A percentile compares a stretch with the other conserved stretches of the same genome.
Evolutionary conservation across 2,329 filamentous ascomycete species (phyloP).

Genomic region (Pseudogymnoascus sp.): DNA sequence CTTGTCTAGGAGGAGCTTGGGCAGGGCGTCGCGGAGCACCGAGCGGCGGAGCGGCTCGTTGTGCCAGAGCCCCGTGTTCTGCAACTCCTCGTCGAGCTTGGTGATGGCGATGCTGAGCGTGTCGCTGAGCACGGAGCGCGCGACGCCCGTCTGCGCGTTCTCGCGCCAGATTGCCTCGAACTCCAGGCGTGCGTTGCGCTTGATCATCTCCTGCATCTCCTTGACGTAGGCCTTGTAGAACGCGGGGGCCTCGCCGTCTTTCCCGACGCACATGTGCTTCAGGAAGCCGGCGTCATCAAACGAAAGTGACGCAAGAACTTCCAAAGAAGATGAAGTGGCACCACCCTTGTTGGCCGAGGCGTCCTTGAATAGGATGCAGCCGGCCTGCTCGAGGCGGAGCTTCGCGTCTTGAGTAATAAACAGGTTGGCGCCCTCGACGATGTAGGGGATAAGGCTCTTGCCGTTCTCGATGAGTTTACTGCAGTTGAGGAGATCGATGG

Average conservation of each 20-base stretch:
- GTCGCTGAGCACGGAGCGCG: slow-evolving; percentile 84
- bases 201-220: slow-evolving; percentile 82
- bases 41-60: slow-evolving; percentile 68
- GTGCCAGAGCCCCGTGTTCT: slow-evolving; percentile 85
- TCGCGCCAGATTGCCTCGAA: slow-evolving; percentile 99
- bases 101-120: slow-evolving; percentile 88
- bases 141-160: slow-evolving; percentile 68
- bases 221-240: slow-evolving; percentile 95
- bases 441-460: slow-evolving; percentile 82
- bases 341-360: slow-evolving; percentile 98
- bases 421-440: slow-evolving; percentile 94
- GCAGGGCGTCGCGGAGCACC: slow-evolving; percentile 78
- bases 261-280: slow-evolving; percentile 86
- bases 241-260: slow-evolving; percentile 64
- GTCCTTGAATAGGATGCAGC: slow-evolving; percentile 93
- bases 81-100: slow-evolving; percentile 88
- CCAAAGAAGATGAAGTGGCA: slow-evolving; percentile 92
- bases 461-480: slow-evolving; percentile 83
- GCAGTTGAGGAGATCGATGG: slow-evolving; percentile 84
- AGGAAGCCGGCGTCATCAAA: slow-evolving; percentile 87
- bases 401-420: slow-evolving; percentile 99
- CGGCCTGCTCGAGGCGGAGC: slow-evolving; percentile 87
- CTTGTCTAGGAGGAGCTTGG: slow-evolving; percentile 74
- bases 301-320: slow-evolving; percentile 87
- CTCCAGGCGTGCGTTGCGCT: slow-evolving; percentile 83